Percentiles rank a stretch among this genome's conserved stretches.
phyloP scores from a whole-genome alignment of 768 basidiomycete genomes.

The Phylloporus sp. region DNA sequence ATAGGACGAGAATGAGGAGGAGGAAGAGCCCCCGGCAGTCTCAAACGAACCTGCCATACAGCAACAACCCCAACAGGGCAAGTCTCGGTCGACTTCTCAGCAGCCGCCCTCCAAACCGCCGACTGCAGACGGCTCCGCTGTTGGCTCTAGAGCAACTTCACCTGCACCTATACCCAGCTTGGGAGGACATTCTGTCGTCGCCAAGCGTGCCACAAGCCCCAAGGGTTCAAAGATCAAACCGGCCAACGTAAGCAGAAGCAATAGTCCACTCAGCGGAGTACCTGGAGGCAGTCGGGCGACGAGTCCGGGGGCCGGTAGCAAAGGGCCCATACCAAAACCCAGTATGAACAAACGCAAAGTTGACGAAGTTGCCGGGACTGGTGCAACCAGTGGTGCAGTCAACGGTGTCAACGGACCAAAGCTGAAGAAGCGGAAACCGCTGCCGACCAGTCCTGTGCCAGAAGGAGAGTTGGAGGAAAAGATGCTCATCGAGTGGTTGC shows the following conservation, averaged over 20 bases:
- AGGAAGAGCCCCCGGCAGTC: conserved; percentile 52
- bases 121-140: conserved; percentile 20
- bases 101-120: conserved; percentile 32
- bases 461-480: conserved; percentile 56
- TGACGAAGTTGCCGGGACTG: conserved; percentile 33
- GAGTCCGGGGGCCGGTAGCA: conserved; percentile 41
- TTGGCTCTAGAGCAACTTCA: conserved; percentile 57
- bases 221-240: conserved; percentile 60
- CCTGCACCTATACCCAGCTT: conserved; percentile 46
- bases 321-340: conserved; percentile 27
- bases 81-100: conserved; percentile 44
- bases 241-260: conserved; percentile 45
- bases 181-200: conserved; percentile 76
- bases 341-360: conserved; percentile 66
- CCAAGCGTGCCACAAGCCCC: conserved; percentile 82
- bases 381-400: conserved; percentile 5
- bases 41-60: conserved; percentile 43
- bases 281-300: conserved; percentile 48
- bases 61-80: conserved; percentile 39
- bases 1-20: conserved; percentile 71
- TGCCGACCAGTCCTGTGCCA: conserved; percentile 37
- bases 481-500: conserved; percentile 75
- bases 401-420: conserved; percentile 34
- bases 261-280: conserved; percentile 48
- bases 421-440: conserved; percentile 54